phyloP scores from a whole-genome alignment of 2,329 filamentous ascomycete species.

The Ceratocystis cacaofunesta region DNA sequence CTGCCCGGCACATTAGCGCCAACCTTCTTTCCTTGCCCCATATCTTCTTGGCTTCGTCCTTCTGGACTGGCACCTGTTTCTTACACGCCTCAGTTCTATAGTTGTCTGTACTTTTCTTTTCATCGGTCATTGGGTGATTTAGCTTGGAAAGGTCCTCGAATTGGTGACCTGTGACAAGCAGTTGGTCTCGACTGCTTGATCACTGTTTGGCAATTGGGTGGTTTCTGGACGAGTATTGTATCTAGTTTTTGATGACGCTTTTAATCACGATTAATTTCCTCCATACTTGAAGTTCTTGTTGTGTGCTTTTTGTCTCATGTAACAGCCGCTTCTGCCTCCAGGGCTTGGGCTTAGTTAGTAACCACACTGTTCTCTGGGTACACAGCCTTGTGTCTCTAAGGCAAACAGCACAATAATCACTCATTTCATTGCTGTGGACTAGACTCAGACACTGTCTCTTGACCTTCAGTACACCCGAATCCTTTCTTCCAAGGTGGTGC shows the following conservation, averaged over 20 bases:
- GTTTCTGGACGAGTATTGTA: constrained; percentile 2
- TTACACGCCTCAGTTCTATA: constrained; percentile 7
- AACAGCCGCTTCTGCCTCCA: too few relatives aligned
- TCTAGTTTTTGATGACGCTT: constrained; percentile 6
- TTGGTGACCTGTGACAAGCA: neutral
- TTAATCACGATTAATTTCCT: constrained; percentile 1
- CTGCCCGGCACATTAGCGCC: neutral
- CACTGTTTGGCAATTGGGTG: neutral
- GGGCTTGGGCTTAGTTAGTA: too few relatives aligned
- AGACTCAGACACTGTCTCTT: too few relatives aligned
- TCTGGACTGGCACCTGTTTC: neutral
- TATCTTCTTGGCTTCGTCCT: constrained; percentile 5
- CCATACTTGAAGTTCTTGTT: neutral
- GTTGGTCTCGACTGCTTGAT: neutral
- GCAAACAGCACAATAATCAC: too few relatives aligned
- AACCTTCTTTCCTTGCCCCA: neutral
- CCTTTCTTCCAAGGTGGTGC: too few relatives aligned
- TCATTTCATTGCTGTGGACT: too few relatives aligned
- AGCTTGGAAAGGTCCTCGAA: neutral
- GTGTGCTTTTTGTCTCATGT: neutral
- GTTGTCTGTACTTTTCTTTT: neutral
- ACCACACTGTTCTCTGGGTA: too few relatives aligned
- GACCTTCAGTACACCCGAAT: too few relatives aligned
- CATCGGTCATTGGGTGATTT: neutral
- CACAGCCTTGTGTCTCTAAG: too few relatives aligned